These are phyloP conservation scores for Diophrys sp. DNA, from an alignment of 73 alveolate species.

Conservation along the genomic window DNA sequence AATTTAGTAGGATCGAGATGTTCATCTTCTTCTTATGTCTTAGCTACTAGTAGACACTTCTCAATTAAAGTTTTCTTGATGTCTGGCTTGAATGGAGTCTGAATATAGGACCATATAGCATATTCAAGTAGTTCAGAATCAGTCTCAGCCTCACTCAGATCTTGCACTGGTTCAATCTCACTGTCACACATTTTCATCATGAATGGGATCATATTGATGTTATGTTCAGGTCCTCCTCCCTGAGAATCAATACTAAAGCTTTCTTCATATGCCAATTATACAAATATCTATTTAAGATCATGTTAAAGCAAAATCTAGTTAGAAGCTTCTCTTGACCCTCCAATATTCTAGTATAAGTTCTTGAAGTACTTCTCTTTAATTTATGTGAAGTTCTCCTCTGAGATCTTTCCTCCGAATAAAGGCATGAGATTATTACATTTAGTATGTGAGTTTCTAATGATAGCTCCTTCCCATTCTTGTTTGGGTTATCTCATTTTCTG, in stretches of 20 bases:
- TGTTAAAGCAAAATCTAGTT: conserved; percentile 25
- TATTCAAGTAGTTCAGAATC: no score
- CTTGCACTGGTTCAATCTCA: background rate
- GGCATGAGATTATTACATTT: conserved; percentile 71
- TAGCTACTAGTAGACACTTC: no score
- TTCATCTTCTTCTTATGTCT: no score
- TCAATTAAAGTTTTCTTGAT: no score
- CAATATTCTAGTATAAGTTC: conserved; percentile 4
- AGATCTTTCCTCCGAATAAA: conserved; percentile 52
- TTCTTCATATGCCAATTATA: conserved; percentile 50
- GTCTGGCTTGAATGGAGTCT: no score
- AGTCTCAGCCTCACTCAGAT: background rate
- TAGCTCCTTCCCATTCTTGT: conserved; percentile 80
- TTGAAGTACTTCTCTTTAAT: conserved; percentile 39
- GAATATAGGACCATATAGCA: no score
- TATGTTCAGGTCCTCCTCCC: conserved; percentile 71
- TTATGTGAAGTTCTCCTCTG: conserved; percentile 26
- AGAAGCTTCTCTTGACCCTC: conserved; percentile 22
- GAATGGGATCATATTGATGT: background rate
- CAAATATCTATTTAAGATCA: conserved; percentile 33
- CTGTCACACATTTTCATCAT: background rate
- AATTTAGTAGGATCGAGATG: no score
- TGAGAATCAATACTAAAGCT: conserved; percentile 48
- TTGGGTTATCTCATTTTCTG: conserved; percentile 56
- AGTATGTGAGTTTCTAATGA: conserved; percentile 64